These are phyloP conservation scores for Metschnikowia koreensis DNA, from an alignment of 805 yeast genomes.

Conservation along the genomic window DNA sequence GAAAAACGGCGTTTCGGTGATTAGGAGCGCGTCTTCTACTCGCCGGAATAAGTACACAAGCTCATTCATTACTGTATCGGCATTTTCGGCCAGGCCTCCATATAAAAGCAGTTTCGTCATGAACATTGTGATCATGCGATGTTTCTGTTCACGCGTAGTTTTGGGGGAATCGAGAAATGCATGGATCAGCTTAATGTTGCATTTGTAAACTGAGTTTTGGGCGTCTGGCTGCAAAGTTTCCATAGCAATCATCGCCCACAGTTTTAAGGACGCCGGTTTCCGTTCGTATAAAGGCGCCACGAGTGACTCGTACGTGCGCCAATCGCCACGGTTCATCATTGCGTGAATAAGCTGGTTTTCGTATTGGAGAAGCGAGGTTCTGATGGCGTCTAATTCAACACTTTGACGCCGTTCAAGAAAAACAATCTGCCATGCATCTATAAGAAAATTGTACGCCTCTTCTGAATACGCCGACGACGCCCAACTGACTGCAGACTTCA, in stretches of 20 bases:
- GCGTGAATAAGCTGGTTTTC: slow-evolving; percentile 25
- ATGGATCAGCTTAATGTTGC: neutral
- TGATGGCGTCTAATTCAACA: neutral
- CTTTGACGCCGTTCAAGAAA: slow-evolving; percentile 12
- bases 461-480: slow-evolving; percentile 20
- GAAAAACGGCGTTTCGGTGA: neutral
- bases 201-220: neutral
- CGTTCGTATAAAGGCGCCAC: slow-evolving; percentile 18
- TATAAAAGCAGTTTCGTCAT: slow-evolving; percentile 20
- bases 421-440: slow-evolving; percentile 26
- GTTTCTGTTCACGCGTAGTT: slow-evolving; percentile 16
- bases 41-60: neutral
- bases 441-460: slow-evolving; percentile 18
- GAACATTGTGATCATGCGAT: slow-evolving; percentile 20
- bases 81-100: neutral
- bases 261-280: neutral
- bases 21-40: slow-evolving; percentile 2
- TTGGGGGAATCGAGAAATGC: slow-evolving; percentile 17
- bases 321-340: slow-evolving; percentile 28
- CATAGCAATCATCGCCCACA: slow-evolving; percentile 17
- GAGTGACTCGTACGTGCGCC: slow-evolving; percentile 19
- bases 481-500: slow-evolving; percentile 24
- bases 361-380: slow-evolving; percentile 15
- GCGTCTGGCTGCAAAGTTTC: slow-evolving; percentile 20
- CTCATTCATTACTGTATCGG: neutral